A percentile compares a stretch with the other conserved stretches of the same genome.
Conservation (phyloP, 306 rosid species). For the Sphenostylis stenocarpa region DNA sequence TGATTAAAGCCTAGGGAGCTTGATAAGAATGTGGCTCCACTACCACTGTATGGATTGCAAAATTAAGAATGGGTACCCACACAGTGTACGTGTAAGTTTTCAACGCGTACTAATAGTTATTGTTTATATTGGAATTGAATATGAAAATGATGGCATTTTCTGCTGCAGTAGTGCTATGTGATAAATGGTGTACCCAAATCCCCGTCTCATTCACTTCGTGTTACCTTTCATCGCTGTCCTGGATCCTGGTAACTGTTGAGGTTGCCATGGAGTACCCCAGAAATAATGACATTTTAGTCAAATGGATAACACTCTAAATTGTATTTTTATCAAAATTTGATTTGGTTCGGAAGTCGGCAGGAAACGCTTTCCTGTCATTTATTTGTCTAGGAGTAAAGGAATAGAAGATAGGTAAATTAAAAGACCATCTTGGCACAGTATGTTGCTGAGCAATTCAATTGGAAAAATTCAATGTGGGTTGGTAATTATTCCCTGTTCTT, state of each 20-base stretch:
- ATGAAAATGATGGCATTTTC: conserved; percentile 21
- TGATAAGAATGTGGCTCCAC: conserved; percentile 35
- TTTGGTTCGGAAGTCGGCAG: neutral
- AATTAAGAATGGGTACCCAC: conserved; percentile 1
- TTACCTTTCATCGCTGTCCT: neutral
- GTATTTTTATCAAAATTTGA: neutral
- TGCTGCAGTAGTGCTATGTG: conserved; percentile 16
- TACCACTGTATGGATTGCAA: conserved; percentile 13
- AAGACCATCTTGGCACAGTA: neutral
- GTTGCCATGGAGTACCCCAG: neutral
- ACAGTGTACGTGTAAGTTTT: neutral
- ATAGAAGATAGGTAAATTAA: neutral
- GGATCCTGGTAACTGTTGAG: neutral
- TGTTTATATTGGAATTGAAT: conserved; percentile 2
- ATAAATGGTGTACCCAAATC: conserved; percentile 13
- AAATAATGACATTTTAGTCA: neutral
- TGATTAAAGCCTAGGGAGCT: conserved; percentile 13
- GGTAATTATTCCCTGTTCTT: conserved; percentile 10
- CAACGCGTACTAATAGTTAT: neutral
- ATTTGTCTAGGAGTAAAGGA: neutral
- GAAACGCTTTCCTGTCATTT: neutral
- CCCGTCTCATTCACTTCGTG: conserved; percentile 15
- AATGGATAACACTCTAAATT: neutral
- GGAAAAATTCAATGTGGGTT: conserved; percentile 2
- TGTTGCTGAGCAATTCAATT: neutral